A percentile compares a stretch with the other conserved stretches of the same genome.
These are phyloP conservation scores for Prasinococcaceae sp. DNA, from an alignment of 139 green algal species.

Conservation along the genomic window DNA sequence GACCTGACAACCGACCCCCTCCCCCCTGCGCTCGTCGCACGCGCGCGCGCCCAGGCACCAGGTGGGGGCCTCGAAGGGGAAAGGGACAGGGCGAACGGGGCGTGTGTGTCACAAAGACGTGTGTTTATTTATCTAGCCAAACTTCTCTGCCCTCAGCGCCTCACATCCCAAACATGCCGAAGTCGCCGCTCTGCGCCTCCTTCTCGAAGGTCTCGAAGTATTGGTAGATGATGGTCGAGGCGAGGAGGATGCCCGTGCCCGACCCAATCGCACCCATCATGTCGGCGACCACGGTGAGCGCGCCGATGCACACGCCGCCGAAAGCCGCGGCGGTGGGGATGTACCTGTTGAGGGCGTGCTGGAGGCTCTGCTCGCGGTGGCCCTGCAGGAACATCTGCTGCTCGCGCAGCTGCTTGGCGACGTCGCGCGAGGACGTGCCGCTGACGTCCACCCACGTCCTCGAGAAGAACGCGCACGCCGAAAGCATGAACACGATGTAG, in stretches of 20 bases:
- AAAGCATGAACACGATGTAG: constrained; percentile 96
- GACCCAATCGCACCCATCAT: constrained; percentile 92
- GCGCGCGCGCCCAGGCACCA: too few species aligned
- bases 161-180: constrained; percentile 23
- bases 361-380: constrained; percentile 57
- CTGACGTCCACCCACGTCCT: constrained; percentile 99
- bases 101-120: too few species aligned
- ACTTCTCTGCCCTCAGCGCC: too few species aligned
- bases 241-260: constrained; percentile 92
- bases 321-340: constrained; percentile 87
- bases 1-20: too few species aligned
- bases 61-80: too few species aligned
- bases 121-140: too few species aligned
- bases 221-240: constrained; percentile 97
- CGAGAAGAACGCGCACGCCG: constrained; percentile 94
- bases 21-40: too few species aligned
- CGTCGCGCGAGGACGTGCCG: constrained; percentile 76
- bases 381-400: constrained; percentile 47
- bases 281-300: constrained; percentile 94
- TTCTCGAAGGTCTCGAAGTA: constrained; percentile 82
- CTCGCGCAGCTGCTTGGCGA: constrained; percentile 85
- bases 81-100: too few species aligned
- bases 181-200: constrained; percentile 41
- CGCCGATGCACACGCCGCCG: constrained; percentile 98
- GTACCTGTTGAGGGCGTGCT: constrained; percentile 94